Percentiles rank a stretch among this genome's conserved stretches.
Evolutionary conservation across 2,329 filamentous ascomycete species (phyloP).

Genomic region (Hypoxylon sp.): DNA sequence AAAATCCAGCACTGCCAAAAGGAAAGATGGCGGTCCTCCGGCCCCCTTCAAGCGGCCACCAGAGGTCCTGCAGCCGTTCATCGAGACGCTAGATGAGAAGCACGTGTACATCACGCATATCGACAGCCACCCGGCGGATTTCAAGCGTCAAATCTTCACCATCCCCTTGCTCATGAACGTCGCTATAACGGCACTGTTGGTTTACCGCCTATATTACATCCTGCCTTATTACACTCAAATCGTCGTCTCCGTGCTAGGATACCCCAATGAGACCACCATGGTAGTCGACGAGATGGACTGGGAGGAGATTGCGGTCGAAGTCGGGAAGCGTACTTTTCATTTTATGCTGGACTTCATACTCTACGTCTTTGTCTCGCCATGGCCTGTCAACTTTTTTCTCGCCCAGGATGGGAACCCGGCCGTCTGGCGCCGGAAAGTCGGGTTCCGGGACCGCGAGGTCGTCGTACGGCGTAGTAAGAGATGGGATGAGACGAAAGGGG

Average conservation of each 20-base stretch:
- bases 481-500: slow-evolving; percentile 75
- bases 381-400: slow-evolving; percentile 80
- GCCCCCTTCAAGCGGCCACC: slow-evolving; percentile 79
- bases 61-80: slow-evolving; percentile 74
- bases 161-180: slow-evolving; percentile 85
- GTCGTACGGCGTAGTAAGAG: slow-evolving; percentile 82
- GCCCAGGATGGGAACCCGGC: slow-evolving; percentile 75
- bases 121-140: slow-evolving; percentile 76
- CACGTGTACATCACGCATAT: slow-evolving; percentile 90
- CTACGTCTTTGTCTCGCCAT: slow-evolving; percentile 77
- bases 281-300: slow-evolving; percentile 70
- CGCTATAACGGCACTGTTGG: slow-evolving; percentile 73
- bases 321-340: slow-evolving; percentile 72
- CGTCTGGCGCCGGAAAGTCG: slow-evolving; percentile 79
- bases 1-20: slow-evolving; percentile 48
- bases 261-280: slow-evolving; percentile 77
- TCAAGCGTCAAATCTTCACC: slow-evolving; percentile 87
- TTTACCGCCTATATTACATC: slow-evolving; percentile 78
- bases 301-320: slow-evolving; percentile 68
- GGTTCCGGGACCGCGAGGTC: slow-evolving; percentile 85
- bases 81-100: slow-evolving; percentile 74
- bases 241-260: slow-evolving; percentile 74
- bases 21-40: slow-evolving; percentile 61
- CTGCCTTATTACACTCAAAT: slow-evolving; percentile 81
- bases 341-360: slow-evolving; percentile 83